A percentile compares a stretch with the other conserved stretches of the same genome.
phyloP scores from a whole-genome alignment of 176 grass and related monocot genomes.

The Eleusine coracana region DNA sequence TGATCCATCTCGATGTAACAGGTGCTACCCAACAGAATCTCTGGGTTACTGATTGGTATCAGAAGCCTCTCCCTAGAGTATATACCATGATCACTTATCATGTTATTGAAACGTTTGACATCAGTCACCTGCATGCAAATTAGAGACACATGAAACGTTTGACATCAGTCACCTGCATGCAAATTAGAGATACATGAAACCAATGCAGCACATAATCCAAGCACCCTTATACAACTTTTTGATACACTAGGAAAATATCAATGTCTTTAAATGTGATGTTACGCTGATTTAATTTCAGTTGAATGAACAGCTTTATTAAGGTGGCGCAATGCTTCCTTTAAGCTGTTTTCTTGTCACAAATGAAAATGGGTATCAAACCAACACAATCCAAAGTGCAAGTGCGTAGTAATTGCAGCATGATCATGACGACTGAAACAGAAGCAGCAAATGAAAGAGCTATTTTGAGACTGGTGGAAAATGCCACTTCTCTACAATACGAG shows the following conservation, averaged over 20 bases:
- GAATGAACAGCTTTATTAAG: background rate
- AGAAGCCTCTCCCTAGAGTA: slow-evolving; percentile 90
- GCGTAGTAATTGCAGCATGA: background rate
- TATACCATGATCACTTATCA: slow-evolving; percentile 99
- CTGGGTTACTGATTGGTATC: slow-evolving; percentile 64
- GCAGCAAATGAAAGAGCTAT: background rate
- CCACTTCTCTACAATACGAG: background rate
- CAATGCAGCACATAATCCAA: background rate
- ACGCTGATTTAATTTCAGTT: slow-evolving; percentile 4
- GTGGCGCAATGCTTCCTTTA: background rate
- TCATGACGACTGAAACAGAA: background rate
- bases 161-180: slow-evolving; percentile 70
- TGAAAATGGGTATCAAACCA: background rate
- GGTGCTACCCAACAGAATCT: slow-evolving; percentile 67
- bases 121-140: slow-evolving; percentile 60
- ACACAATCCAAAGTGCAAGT: background rate
- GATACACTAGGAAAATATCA: background rate
- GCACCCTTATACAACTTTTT: background rate
- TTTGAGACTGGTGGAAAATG: background rate
- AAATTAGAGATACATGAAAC: background rate
- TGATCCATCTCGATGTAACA: slow-evolving; percentile 91
- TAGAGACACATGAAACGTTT: slow-evolving; percentile 54
- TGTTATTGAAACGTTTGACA: slow-evolving; percentile 90
- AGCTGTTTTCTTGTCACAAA: background rate
- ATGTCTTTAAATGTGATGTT: background rate